Evolutionary conservation across 306 rosid genomes (phyloP), one percentile per base, ranked within the genome.

Genomic region (Oxytropis ochrocephala): DNA sequence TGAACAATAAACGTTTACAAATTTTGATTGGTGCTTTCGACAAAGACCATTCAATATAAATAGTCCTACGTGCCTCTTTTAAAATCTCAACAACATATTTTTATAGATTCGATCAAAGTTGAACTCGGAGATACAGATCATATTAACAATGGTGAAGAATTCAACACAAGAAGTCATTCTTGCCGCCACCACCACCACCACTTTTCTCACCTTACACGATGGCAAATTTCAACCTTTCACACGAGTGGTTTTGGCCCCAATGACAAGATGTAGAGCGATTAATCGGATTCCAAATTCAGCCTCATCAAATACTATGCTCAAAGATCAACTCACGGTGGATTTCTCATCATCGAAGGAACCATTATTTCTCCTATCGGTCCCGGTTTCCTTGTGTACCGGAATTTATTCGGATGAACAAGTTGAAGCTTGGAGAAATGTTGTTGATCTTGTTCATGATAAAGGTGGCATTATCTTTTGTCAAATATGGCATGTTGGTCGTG

Each of bases 401-500:
- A 75, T 80, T 19, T 80, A 80, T 51, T 27, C 78, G 3, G 84
- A 80, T 0, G 84, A 77, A 50, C 81, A 77, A 57, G 96, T 89
- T 64, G 79, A 82, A 69, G 94, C 91, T 39, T 91, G 97, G 97
- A 85, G 79, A 83, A 61, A 74, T 51, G 67, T 89, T 19, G 96
- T 92, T 57, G 95, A 92, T 78, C 95, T 92, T 0, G 98, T 89
- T 11, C 96, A 92, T 70, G 89, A 82, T 57, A 86, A 87, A 67
- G 92, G 98, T 35, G 79, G 83, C 77, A 56, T 87, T 17, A 70
- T 89, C 70, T 92, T 89, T 76, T 89, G 96, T 80, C 98, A 92
- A 73, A 81, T 92, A 4, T 92, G 98, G 92, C 98, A 89, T 41
- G 98, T 89, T 1, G 98, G 98, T 30, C 89, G 96, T 60, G 96